Evolutionary conservation across 1,284 basidiomycete species (phyloP).

Genomic region (Vanrija pseudolonga): DNA sequence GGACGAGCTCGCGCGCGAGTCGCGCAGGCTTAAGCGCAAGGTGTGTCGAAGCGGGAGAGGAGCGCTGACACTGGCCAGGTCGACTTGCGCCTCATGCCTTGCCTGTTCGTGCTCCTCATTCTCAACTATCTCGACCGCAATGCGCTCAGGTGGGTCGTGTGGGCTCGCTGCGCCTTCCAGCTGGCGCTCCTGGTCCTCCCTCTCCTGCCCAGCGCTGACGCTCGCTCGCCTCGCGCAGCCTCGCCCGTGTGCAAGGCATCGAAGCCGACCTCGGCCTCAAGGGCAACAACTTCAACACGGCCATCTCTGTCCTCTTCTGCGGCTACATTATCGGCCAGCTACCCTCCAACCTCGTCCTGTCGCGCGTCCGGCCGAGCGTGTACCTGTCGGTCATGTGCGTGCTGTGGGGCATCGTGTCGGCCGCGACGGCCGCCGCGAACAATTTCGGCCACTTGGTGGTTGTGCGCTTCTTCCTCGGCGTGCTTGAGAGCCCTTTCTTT

Average conservation of each 20-base stretch:
- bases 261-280: slow-evolving; percentile 33
- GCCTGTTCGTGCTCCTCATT: slow-evolving; percentile 33
- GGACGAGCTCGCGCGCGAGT: slow-evolving; percentile 15
- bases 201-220: neutral
- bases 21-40: slow-evolving; percentile 26
- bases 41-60: too few species aligned
- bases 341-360: slow-evolving; percentile 34
- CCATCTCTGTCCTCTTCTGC: slow-evolving; percentile 44
- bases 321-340: slow-evolving; percentile 44
- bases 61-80: slow-evolving; percentile 12
- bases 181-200: neutral
- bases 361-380: slow-evolving; percentile 11
- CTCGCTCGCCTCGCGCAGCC: neutral
- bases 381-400: slow-evolving; percentile 17
- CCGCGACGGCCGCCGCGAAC: slow-evolving; percentile 11
- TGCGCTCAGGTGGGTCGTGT: slow-evolving; percentile 26
- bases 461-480: slow-evolving; percentile 35
- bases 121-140: slow-evolving; percentile 45
- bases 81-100: slow-evolving; percentile 22
- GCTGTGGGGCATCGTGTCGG: slow-evolving; percentile 15
- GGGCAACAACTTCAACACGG: slow-evolving; percentile 33
- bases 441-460: slow-evolving; percentile 14
- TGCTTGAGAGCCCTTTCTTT: slow-evolving; percentile 34
- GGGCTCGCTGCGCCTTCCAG: too few species aligned
- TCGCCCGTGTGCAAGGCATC: slow-evolving; percentile 17